These are phyloP conservation scores for Spizellomyces sp. DNA, from an alignment of 192 early-diverging fungal species.

Conservation along the genomic window DNA sequence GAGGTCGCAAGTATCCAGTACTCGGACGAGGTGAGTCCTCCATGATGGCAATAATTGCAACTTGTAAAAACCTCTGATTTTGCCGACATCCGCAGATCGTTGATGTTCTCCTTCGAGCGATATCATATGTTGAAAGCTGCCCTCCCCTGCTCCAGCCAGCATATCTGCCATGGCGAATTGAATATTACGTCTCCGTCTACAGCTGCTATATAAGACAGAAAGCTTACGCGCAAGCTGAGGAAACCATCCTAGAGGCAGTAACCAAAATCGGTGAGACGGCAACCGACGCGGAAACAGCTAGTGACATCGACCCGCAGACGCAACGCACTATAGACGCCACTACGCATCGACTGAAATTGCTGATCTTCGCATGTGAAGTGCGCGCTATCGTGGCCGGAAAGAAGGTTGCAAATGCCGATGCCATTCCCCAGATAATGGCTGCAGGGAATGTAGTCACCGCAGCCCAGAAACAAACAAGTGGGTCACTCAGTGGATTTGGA, in stretches of 20 bases:
- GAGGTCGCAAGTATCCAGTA: background rate
- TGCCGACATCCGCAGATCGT: background rate
- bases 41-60: background rate
- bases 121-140: constrained; percentile 8
- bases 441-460: background rate
- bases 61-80: too few species aligned
- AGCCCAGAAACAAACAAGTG: too few species aligned
- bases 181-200: constrained; percentile 9
- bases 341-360: constrained; percentile 15
- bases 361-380: constrained; percentile 26
- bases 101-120: background rate
- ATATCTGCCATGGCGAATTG: constrained; percentile 14
- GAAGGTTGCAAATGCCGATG: constrained; percentile 23
- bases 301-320: background rate
- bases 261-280: constrained; percentile 10
- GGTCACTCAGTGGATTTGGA: too few species aligned
- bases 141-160: background rate
- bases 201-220: background rate
- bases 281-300: background rate
- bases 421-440: background rate
- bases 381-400: constrained; percentile 18
- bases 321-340: background rate
- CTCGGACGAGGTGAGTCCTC: background rate
- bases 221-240: constrained; percentile 8
- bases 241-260: constrained; percentile 10